Percentiles rank a stretch among this genome's conserved stretches.
Evolutionary conservation across 2,329 filamentous ascomycete genomes (phyloP).

Genomic region (Aspergillus quadricinctus): DNA sequence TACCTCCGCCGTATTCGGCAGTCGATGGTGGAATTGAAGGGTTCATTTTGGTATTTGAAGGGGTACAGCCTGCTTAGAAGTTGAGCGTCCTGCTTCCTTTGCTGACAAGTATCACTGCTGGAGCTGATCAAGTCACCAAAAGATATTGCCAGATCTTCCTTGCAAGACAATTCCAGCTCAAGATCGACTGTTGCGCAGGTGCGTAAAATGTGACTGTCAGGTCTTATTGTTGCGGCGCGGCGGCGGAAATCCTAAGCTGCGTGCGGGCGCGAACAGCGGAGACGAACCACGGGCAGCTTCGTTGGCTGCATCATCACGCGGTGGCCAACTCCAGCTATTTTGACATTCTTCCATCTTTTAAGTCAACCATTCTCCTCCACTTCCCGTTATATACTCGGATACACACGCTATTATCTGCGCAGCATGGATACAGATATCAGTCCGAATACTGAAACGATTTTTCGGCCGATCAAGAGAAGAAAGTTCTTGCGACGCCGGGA

Average conservation of each 20-base stretch:
- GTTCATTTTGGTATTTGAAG: slow-evolving; percentile 31
- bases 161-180: background rate
- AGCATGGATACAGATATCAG: slow-evolving; percentile 28
- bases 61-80: background rate
- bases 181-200: background rate
- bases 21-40: slow-evolving; percentile 42
- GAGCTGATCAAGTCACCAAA: background rate
- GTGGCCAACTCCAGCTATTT: background rate
- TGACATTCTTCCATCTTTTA: background rate
- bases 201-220: background rate
- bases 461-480: slow-evolving; percentile 48
- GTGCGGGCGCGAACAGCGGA: background rate
- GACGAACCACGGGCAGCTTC: background rate
- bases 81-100: background rate
- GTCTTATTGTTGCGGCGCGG: background rate
- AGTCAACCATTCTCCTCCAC: background rate
- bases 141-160: background rate
- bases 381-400: background rate
- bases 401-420: background rate
- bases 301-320: background rate
- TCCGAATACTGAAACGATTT: slow-evolving; percentile 31
- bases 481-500: slow-evolving; percentile 48
- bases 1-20: slow-evolving; percentile 49
- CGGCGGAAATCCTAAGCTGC: slow-evolving; percentile 1
- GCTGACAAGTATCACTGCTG: background rate